phyloP scores from a whole-genome alignment of 345 rosid genomes.

The Gossypioides kirkii region DNA sequence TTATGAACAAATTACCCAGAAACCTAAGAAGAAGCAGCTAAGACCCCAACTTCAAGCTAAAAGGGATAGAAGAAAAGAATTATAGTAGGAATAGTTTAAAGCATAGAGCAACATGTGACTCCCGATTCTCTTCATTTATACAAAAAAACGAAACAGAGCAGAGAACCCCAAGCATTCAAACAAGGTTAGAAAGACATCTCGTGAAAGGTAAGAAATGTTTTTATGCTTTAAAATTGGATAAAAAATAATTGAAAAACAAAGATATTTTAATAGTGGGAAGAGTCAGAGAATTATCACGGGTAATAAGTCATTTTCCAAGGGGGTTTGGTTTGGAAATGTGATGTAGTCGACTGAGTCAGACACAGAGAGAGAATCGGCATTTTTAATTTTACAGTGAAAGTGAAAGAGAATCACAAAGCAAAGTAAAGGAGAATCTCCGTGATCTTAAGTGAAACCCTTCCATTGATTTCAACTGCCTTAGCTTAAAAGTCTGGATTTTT shows the following conservation, averaged over 20 bases:
- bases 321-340: conserved; percentile 15
- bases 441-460: background rate
- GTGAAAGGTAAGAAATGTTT: conserved; percentile 31
- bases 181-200: conserved; percentile 8
- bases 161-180: background rate
- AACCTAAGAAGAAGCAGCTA: conserved; percentile 2
- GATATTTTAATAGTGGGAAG: background rate
- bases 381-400: background rate
- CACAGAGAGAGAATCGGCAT: background rate
- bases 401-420: background rate
- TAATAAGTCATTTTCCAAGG: conserved; percentile 25
- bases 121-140: conserved; percentile 9
- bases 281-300: conserved; percentile 44
- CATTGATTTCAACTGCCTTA: background rate
- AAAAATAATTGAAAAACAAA: background rate
- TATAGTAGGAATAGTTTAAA: conserved; percentile 7
- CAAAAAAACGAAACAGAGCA: conserved; percentile 4
- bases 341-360: background rate
- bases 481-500: background rate
- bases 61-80: conserved; percentile 9
- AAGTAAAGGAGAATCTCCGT: background rate
- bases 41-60: conserved; percentile 15
- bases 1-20: background rate
- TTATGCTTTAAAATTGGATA: background rate
- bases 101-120: conserved; percentile 23